These are phyloP conservation scores for Saccharata proteae DNA, from an alignment of 2,329 filamentous ascomycete species.

Conservation along the genomic window DNA sequence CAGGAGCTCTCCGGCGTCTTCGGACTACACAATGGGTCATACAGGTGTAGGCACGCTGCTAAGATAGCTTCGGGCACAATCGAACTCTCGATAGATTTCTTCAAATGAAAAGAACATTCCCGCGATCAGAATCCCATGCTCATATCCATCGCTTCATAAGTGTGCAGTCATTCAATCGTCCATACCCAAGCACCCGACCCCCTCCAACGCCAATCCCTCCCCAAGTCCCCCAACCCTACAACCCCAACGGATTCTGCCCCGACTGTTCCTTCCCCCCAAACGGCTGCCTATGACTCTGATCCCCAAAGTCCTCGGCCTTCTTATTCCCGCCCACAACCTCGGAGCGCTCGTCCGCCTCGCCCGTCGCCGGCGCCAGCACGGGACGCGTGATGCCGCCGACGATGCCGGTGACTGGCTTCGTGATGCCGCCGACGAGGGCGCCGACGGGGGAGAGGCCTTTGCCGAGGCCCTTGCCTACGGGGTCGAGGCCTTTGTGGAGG, in stretches of 20 bases:
- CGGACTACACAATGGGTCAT: too few species aligned
- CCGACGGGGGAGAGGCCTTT: conserved; percentile 28
- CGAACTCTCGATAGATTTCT: too few species aligned
- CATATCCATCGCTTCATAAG: too few species aligned
- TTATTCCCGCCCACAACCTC: conserved; percentile 28
- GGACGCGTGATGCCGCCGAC: conserved; percentile 25
- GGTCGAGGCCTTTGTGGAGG: conserved; percentile 11
- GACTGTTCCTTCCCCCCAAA: conserved; percentile 28
- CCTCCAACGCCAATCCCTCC: too few species aligned
- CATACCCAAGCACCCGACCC: too few species aligned
- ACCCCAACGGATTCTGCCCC: conserved; percentile 25
- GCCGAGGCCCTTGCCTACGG: conserved; percentile 22
- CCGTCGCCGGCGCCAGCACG: conserved; percentile 22
- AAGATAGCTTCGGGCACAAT: too few species aligned
- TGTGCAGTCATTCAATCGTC: too few species aligned
- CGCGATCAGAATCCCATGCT: too few species aligned
- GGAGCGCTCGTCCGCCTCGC: conserved; percentile 21
- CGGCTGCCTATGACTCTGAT: conserved; percentile 20
- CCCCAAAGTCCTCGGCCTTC: conserved; percentile 12
- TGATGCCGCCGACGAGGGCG: conserved; percentile 24
- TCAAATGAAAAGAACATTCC: too few species aligned
- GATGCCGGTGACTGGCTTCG: conserved; percentile 23
- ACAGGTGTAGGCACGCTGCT: too few species aligned
- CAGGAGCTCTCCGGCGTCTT: too few species aligned
- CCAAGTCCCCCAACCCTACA: too few species aligned